phyloP scores from a whole-genome alignment of 2,329 filamentous ascomycete species.

The Epicoccum nigrum region DNA sequence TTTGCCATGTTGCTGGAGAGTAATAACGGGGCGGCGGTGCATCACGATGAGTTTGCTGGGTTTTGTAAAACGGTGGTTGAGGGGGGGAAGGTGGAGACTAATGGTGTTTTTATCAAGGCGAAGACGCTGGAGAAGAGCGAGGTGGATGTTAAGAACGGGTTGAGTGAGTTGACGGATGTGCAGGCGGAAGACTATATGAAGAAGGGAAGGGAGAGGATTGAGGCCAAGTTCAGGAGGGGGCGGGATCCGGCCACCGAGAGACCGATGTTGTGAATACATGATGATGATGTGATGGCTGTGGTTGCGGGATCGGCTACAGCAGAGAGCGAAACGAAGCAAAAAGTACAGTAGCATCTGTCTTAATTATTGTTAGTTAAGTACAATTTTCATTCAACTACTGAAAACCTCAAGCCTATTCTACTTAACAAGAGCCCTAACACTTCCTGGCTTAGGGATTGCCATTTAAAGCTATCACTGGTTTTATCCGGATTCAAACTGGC shows the following conservation, averaged over 20 bases:
- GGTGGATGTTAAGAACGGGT: conserved; percentile 31
- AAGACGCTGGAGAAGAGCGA: conserved; percentile 37
- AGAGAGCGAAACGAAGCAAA: too few species aligned
- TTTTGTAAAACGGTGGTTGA: conserved; percentile 43
- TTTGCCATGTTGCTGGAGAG: conserved; percentile 58
- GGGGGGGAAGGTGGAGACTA: conserved; percentile 23
- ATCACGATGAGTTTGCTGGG: conserved; percentile 46
- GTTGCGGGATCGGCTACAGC: too few species aligned
- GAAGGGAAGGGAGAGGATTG: conserved; percentile 31
- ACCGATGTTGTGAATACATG: conserved; percentile 25
- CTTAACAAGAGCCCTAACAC: too few species aligned
- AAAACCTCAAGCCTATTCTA: too few species aligned
- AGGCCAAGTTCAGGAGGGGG: conserved; percentile 26
- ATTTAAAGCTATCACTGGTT: too few species aligned
- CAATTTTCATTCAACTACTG: too few species aligned
- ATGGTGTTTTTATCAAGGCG: conserved; percentile 35
- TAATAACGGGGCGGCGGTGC: conserved; percentile 35
- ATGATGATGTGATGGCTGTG: not conserved
- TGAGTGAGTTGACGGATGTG: conserved; percentile 42
- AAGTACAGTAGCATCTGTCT: too few species aligned
- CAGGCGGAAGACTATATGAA: conserved; percentile 40
- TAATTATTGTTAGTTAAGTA: too few species aligned
- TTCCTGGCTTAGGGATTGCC: too few species aligned
- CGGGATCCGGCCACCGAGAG: conserved; percentile 25
- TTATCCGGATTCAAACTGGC: too few species aligned